Conservation (phyloP, 2,329 filamentous ascomycete species). For the Pseudonectria buxi region DNA sequence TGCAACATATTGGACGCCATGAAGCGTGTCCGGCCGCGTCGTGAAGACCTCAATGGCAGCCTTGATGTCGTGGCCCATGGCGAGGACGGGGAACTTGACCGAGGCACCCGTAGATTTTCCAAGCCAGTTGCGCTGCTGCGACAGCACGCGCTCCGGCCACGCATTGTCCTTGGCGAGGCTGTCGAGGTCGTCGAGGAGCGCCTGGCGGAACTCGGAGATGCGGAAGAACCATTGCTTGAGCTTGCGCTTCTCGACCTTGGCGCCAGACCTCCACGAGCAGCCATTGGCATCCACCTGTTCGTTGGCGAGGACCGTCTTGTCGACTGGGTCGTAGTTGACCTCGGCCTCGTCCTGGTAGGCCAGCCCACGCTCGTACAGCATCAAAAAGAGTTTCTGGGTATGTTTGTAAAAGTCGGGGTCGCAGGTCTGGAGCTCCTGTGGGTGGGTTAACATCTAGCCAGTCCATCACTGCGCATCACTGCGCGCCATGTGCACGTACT, state of each 20-base stretch:
- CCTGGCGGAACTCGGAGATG: constrained; percentile 72
- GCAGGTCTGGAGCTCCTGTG: constrained; percentile 75
- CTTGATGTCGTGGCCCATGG: constrained; percentile 32
- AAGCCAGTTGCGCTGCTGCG: constrained; percentile 85
- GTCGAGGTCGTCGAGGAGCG: constrained; percentile 64
- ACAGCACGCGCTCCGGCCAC: constrained; percentile 77
- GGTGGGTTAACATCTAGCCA: constrained; percentile 5
- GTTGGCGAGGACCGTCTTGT: constrained; percentile 84
- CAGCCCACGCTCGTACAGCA: constrained; percentile 65
- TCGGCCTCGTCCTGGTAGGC: constrained; percentile 78
- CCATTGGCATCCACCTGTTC: constrained; percentile 88
- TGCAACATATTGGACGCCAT: constrained; percentile 78
- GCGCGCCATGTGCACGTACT: constrained; percentile 59
- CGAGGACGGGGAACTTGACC: constrained; percentile 61
- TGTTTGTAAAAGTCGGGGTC: constrained; percentile 83
- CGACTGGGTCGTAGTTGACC: constrained; percentile 86
- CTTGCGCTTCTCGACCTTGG: constrained; percentile 70
- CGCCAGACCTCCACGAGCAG: constrained; percentile 79
- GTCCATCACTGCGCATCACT: too few species aligned
- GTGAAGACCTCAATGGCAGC: constrained; percentile 68
- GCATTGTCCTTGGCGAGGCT: constrained; percentile 52
- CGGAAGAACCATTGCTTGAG: constrained; percentile 87
- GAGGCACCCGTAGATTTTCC: constrained; percentile 69
- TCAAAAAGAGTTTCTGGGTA: constrained; percentile 78
- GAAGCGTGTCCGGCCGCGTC: constrained; percentile 79